Conservation (phyloP, 495 filamentous ascomycete genomes). For the Echria macrotheca region DNA sequence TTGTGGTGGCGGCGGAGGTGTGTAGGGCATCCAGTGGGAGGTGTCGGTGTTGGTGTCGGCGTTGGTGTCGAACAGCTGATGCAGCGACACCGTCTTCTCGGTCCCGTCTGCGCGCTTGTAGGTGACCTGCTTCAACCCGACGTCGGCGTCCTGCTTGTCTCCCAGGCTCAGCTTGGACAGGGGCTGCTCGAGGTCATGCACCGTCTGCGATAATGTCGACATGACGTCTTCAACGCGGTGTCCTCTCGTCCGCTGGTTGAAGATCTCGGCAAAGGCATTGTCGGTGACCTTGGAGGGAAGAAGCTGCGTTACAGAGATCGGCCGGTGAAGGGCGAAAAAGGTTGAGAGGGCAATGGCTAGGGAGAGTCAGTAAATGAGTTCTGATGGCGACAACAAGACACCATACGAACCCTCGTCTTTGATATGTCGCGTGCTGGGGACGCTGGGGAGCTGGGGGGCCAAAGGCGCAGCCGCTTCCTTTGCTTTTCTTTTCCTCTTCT, state of each 20-base stretch:
- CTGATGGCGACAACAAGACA: background rate
- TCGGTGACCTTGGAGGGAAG: slow-evolving; percentile 66
- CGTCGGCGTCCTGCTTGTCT: slow-evolving; percentile 22
- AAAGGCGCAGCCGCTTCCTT: slow-evolving; percentile 33
- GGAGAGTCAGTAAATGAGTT: background rate
- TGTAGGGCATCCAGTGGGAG: slow-evolving; percentile 66
- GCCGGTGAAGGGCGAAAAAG: slow-evolving; percentile 94
- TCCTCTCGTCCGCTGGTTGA: slow-evolving; percentile 54
- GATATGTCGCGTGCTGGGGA: slow-evolving; percentile 77
- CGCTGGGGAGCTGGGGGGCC: slow-evolving; percentile 66
- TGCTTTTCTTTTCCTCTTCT: slow-evolving; percentile 43
- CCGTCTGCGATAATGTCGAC: slow-evolving; percentile 67
- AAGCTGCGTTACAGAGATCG: slow-evolving; percentile 78
- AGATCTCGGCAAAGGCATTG: slow-evolving; percentile 75
- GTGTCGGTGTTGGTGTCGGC: slow-evolving; percentile 43
- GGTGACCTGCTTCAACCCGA: slow-evolving; percentile 31
- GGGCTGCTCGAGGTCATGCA: slow-evolving; percentile 64
- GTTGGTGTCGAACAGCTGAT: no score
- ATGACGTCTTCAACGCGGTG: slow-evolving; percentile 61
- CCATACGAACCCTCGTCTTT: slow-evolving; percentile 61
- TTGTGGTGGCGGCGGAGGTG: slow-evolving; percentile 67
- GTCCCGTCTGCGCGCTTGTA: slow-evolving; percentile 49
- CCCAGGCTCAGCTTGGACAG: slow-evolving; percentile 36
- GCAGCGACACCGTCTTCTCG: slow-evolving; percentile 37
- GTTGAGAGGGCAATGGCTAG: slow-evolving; percentile 79